phyloP scores from a whole-genome alignment of 371 early-diverging fungal genomes.

The Mucor velutinosus region DNA sequence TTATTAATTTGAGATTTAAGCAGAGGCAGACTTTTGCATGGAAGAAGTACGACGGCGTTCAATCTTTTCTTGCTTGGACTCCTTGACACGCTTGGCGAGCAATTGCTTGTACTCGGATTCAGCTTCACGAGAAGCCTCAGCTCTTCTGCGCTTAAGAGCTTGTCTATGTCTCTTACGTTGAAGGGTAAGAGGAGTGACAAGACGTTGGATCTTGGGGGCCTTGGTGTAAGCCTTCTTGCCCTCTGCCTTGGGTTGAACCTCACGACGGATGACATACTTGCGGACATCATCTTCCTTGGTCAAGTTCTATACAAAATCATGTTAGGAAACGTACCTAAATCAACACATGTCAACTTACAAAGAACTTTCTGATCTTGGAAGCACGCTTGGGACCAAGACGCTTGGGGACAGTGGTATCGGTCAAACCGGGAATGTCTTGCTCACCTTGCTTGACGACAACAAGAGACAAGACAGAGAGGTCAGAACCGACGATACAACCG shows the following conservation, averaged over 20 bases:
- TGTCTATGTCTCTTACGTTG: too few species aligned
- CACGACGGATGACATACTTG: too few species aligned
- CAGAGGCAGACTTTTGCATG: too few species aligned
- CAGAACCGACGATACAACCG: too few species aligned
- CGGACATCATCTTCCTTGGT: too few species aligned
- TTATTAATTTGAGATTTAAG: constrained; percentile 21
- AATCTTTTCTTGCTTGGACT: constrained; percentile 77
- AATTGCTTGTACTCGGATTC: constrained; percentile 94
- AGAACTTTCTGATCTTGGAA: constrained; percentile 97
- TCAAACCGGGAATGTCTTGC: constrained; percentile 94
- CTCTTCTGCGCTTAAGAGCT: too few species aligned
- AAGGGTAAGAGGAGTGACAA: too few species aligned
- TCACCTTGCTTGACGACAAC: constrained; percentile 97
- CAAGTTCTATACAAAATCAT: too few species aligned
- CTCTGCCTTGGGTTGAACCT: too few species aligned
- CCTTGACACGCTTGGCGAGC: constrained; percentile 92
- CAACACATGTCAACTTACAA: constrained; percentile 66
- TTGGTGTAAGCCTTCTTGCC: too few species aligned
- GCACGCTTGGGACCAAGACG: constrained; percentile 99
- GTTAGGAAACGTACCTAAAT: too few species aligned
- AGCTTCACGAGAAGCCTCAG: constrained; percentile 84
- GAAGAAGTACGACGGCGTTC: constrained; percentile 66
- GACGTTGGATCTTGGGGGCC: too few species aligned
- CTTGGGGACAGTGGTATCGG: constrained; percentile 87
- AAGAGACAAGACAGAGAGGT: constrained; percentile 92